Percentiles rank a stretch among this genome's conserved stretches.
These are phyloP conservation scores for Thermothielavioides terrestris DNA, from an alignment of 495 filamentous ascomycete species.

Conservation along the genomic window DNA sequence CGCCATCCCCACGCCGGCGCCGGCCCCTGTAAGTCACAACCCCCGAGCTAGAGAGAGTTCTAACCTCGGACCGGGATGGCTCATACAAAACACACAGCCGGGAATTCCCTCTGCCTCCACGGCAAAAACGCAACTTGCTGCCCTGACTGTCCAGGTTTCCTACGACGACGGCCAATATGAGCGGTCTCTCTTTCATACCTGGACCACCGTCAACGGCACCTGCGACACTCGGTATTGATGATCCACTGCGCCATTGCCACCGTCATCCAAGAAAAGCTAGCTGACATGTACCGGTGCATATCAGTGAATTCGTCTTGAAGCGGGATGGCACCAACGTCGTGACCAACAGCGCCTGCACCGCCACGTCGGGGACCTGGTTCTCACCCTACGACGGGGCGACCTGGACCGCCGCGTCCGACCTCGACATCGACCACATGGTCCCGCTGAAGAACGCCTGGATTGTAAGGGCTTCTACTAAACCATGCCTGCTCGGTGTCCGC, in stretches of 20 bases:
- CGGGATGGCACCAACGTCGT: conserved; percentile 56
- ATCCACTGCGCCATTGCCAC: too few relatives aligned
- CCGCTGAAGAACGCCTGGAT: conserved; percentile 69
- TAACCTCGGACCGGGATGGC: background rate
- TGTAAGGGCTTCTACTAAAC: conserved; percentile 25
- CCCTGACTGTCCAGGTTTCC: conserved; percentile 45
- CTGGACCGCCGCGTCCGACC: conserved; percentile 55
- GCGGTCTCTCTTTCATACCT: conserved; percentile 58
- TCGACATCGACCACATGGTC: conserved; percentile 73
- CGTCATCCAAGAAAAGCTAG: background rate
- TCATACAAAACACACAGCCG: conserved; percentile 29
- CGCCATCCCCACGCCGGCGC: conserved; percentile 25
- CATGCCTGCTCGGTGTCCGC: background rate
- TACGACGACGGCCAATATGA: conserved; percentile 47
- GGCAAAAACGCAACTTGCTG: conserved; percentile 47
- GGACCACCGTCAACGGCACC: conserved; percentile 52
- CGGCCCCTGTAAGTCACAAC: conserved; percentile 25
- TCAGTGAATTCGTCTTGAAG: conserved; percentile 56
- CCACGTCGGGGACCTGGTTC: conserved; percentile 53
- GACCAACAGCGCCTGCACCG: conserved; percentile 42
- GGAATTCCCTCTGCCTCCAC: conserved; percentile 48
- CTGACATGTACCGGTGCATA: background rate
- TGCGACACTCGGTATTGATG: conserved; percentile 48
- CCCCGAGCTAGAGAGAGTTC: background rate
- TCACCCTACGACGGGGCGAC: conserved; percentile 61